Evolutionary conservation across 768 basidiomycete genomes (phyloP), one percentile per base, ranked within the genome.

Genomic region (Peribolospora baueri): DNA sequence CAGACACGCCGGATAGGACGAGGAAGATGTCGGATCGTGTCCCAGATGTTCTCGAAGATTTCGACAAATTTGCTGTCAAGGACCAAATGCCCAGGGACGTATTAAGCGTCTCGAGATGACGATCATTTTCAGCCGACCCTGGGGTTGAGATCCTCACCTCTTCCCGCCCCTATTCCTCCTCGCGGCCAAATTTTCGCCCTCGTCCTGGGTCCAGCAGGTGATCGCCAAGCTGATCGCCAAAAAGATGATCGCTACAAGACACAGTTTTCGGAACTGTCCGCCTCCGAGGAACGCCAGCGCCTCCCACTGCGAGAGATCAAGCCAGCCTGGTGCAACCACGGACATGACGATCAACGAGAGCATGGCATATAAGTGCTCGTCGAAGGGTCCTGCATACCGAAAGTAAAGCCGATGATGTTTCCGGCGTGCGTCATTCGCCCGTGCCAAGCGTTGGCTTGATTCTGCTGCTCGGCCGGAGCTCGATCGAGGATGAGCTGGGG

Each of bases 401-500:
- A 82, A 2, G 84, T 84, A 69, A 80, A 95, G 7, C 93, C 93
- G 59, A 95, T 66, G 51, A 97, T 91, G 65, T 93, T 97, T 25
- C 88, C 93, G n/a, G 87, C 79, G 65, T 97, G 87, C 48, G 79
- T 81, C 83, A 95, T 93, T 58, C 86, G 74, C 49, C 90, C 83
- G 56, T 95, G 88, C 88, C 91, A 98, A 42, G 93, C 93, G 69
- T 97, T 98, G 4, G 82, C 87, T n/a, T 79, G 75, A 55, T 81
- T 87, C 9, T 95, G 76, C 66, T 95, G 91, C 58, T 80, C 76
- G 10, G 84, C 76, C 5, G 93, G 90, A 0, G 85, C 77, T 52
- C 91, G 70, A 65, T 98, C 93, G 56, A 98, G 74, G 9, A 95
- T 73, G n/a, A 98, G 76, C 67, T 61, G 61, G 56, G 56, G 49